These are phyloP conservation scores for barley (Hordeum vulgare) DNA, from an alignment of 176 grass and related monocot genomes.

Conservation along the genomic window DNA sequence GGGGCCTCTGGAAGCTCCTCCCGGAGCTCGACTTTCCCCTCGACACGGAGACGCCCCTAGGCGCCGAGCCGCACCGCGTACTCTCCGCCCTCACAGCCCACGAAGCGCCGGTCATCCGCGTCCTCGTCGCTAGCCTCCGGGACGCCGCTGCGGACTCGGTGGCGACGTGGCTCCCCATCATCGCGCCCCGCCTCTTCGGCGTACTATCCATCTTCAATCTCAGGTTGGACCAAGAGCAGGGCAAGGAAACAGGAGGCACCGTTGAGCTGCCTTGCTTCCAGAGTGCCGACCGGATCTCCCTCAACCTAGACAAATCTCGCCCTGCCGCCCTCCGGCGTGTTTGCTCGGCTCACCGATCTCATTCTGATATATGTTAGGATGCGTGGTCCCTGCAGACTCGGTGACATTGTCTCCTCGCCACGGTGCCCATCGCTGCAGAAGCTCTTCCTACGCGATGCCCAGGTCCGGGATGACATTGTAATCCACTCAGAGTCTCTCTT, in stretches of 20 bases:
- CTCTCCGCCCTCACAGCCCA: neutral
- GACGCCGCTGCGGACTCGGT: neutral
- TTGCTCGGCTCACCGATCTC: neutral
- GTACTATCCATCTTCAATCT: neutral
- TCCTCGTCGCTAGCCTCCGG: neutral
- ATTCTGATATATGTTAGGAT: fast-evolving
- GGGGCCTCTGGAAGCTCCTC: neutral
- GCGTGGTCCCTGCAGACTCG: neutral
- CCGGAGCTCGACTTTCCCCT: neutral
- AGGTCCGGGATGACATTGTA: neutral
- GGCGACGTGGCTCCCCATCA: neutral
- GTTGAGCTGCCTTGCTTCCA: neutral
- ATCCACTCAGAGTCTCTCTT: neutral
- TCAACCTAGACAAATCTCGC: neutral
- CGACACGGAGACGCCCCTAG: neutral
- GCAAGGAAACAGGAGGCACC: no score
- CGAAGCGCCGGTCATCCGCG: neutral
- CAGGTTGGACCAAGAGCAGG: neutral
- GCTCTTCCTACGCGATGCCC: neutral
- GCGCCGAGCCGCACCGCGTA: neutral
- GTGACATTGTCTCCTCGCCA: neutral
- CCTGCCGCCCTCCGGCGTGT: neutral
- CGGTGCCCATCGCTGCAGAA: neutral
- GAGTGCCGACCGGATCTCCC: neutral
- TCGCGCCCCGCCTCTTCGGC: neutral